These are phyloP conservation scores for Poa annua DNA, from an alignment of 176 grass and related monocot genomes.

Conservation along the genomic window DNA sequence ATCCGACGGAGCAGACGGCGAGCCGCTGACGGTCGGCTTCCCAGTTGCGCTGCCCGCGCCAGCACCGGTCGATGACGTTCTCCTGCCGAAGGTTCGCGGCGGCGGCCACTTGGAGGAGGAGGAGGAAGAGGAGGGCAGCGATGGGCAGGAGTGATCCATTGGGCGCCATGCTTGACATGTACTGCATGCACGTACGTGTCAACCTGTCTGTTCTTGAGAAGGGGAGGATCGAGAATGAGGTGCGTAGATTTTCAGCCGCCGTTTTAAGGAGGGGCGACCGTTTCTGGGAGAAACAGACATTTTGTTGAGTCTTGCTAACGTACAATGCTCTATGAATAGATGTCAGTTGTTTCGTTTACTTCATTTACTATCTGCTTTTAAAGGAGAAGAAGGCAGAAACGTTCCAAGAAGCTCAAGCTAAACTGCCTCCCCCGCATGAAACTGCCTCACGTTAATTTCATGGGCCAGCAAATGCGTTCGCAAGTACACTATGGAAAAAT, in stretches of 20 bases:
- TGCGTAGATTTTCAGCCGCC: not conserved
- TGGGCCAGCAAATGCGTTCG: not conserved
- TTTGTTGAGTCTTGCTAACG: not conserved
- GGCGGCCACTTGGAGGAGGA: not conserved
- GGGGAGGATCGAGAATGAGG: not conserved
- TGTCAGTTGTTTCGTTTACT: not conserved
- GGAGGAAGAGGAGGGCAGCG: conserved; percentile 34
- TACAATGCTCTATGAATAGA: not conserved
- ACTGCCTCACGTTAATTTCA: not conserved
- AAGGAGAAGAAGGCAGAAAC: not conserved
- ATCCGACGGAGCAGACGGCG: conserved; percentile 71
- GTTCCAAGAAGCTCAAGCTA: not conserved
- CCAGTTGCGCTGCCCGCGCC: conserved; percentile 67
- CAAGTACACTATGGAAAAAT: too few species aligned
- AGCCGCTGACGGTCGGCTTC: conserved; percentile 59
- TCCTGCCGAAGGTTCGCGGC: not conserved
- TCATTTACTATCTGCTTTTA: not conserved
- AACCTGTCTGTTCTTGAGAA: not conserved
- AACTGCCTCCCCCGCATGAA: not conserved
- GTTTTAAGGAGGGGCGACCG: not conserved
- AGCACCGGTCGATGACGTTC: conserved; percentile 78
- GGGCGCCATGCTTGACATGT: not conserved
- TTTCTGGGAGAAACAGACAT: not conserved
- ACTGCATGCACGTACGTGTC: not conserved
- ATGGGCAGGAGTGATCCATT: not conserved